Base-by-base conservation (phyloP, 495 filamentous ascomycete genomes). In the Margaritispora aquatica region DNA sequence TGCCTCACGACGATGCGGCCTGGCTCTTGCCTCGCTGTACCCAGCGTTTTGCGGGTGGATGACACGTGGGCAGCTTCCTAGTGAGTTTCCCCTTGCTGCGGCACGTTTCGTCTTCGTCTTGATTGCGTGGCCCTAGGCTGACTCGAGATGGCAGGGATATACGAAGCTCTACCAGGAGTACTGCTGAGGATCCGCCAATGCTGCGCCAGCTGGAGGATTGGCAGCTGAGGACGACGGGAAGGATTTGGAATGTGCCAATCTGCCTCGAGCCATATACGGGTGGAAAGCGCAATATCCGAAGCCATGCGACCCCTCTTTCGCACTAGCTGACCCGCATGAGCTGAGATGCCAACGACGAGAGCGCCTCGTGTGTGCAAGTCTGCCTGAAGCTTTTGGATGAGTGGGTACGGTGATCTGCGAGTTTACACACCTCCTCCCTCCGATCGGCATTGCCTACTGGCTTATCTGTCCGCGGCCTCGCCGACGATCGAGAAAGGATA, bases 1-100 rank as follows among this genome's bases (percentile, higher is more conserved):
- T 48, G 44, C 44, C 44, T 48, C 44, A 48, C 44, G 50, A 51
- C 51, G 58, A 55, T 36, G 52, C 54, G 51, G 13, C 3, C 26
- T 36, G 20, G 58, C 52, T 31, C 31, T 23, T 47, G 36, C 36
- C 52, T 55, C 19, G 41, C 36, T 57, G 2, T 22, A 26, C 41
- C 50, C 52, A 19, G 23, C 20, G 13, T 34, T 5, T 34, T 13
- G 29, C 29, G 13, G 29, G 5, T 34, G 29, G 29, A 34, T 34
- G 29, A 34, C 29, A 13, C 29, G 13, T 13, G 5, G 5, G 29
- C 29, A 34, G 29, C 29, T 34, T 34, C 29, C 13, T 13, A 13
- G 29, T 34, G 29, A 34, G 29, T 34, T 34, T 34, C 29, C 5
- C 5, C 5, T 13, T 34, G 13, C n/a, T n/a, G n/a, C n/a, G n/a